These are phyloP conservation scores for Barnettozyma vustinii DNA, from an alignment of 805 yeast genomes.

Conservation along the genomic window DNA sequence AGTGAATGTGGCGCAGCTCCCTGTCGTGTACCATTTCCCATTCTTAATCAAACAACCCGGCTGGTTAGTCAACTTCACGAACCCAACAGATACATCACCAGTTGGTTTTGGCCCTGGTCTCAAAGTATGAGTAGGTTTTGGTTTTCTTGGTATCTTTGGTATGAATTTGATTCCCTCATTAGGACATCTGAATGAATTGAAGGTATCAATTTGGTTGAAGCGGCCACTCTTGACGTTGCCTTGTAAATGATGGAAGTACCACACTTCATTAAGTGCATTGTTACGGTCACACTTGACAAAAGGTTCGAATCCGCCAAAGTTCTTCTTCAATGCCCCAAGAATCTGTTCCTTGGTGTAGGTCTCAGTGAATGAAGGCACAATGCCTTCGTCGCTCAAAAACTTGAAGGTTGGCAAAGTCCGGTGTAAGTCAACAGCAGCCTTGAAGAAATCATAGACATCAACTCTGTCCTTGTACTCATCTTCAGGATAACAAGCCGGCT, in stretches of 20 bases:
- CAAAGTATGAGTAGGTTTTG: slow-evolving; percentile 15
- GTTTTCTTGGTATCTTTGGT: slow-evolving; percentile 31
- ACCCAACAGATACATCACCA: slow-evolving; percentile 38
- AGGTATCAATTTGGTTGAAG: slow-evolving; percentile 57
- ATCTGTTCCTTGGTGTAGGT: slow-evolving; percentile 57
- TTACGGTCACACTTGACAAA: slow-evolving; percentile 54
- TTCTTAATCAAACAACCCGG: slow-evolving; percentile 77
- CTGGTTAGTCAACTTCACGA: slow-evolving; percentile 43
- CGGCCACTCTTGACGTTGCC: slow-evolving; percentile 69
- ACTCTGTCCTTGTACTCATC: slow-evolving; percentile 19
- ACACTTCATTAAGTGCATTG: slow-evolving; percentile 42
- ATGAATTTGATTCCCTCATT: slow-evolving; percentile 59
- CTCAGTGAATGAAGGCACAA: slow-evolving; percentile 53
- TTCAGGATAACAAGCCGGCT: slow-evolving; percentile 58
- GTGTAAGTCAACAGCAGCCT: slow-evolving; percentile 52
- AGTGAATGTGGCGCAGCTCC: slow-evolving; percentile 79
- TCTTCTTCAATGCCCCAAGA: slow-evolving; percentile 42
- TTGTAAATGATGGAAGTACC: slow-evolving; percentile 74
- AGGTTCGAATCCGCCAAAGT: slow-evolving; percentile 48
- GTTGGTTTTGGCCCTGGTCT: slow-evolving; percentile 26
- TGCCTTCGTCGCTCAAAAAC: slow-evolving; percentile 63
- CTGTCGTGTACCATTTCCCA: slow-evolving; percentile 78
- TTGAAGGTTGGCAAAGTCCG: slow-evolving; percentile 59
- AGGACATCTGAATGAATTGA: slow-evolving; percentile 60
- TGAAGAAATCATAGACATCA: slow-evolving; percentile 65